A percentile compares a stretch with the other conserved stretches of the same genome.
Evolutionary conservation across 2,329 filamentous ascomycete species (phyloP).

Genomic region (Penicillium sp.): DNA sequence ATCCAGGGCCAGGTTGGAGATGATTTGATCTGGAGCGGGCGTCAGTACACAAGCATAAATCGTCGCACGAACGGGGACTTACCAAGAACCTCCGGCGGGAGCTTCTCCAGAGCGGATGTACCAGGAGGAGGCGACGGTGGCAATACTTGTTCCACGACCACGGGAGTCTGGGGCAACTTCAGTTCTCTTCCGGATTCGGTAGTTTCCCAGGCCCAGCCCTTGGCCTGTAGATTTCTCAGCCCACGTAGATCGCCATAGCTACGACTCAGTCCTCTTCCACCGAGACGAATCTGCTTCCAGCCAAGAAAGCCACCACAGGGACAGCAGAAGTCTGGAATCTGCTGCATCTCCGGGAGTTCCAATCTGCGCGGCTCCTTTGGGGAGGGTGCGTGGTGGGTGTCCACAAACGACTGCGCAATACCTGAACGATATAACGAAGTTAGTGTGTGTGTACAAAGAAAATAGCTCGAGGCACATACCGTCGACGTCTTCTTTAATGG

Average conservation of each 20-base stretch:
- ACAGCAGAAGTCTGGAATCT: conserved; percentile 42
- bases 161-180: conserved; percentile 13
- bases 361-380: conserved; percentile 24
- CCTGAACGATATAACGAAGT: conserved; percentile 20
- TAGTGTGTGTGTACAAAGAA: neutral
- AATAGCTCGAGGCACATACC: conserved; percentile 27
- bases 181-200: conserved; percentile 20
- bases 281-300: conserved; percentile 44
- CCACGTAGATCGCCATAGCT: conserved; percentile 42
- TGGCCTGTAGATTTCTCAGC: conserved; percentile 32
- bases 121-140: conserved; percentile 24
- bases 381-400: conserved; percentile 33
- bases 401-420: conserved; percentile 43
- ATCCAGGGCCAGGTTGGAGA: conserved; percentile 68
- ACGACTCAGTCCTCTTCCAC: conserved; percentile 42
- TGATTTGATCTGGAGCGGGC: conserved; percentile 57
- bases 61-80: conserved; percentile 31
- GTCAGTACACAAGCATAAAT: conserved; percentile 6
- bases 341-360: conserved; percentile 31
- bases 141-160: conserved; percentile 18
- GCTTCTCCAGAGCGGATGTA: conserved; percentile 57
- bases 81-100: conserved; percentile 69
- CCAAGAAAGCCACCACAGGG: conserved; percentile 43
- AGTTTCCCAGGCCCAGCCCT: conserved; percentile 43
- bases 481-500: conserved; percentile 42